A percentile compares a stretch with the other conserved stretches of the same genome.
phyloP scores from a whole-genome alignment of 495 filamentous ascomycete genomes.

The Cercophora newfieldiana region DNA sequence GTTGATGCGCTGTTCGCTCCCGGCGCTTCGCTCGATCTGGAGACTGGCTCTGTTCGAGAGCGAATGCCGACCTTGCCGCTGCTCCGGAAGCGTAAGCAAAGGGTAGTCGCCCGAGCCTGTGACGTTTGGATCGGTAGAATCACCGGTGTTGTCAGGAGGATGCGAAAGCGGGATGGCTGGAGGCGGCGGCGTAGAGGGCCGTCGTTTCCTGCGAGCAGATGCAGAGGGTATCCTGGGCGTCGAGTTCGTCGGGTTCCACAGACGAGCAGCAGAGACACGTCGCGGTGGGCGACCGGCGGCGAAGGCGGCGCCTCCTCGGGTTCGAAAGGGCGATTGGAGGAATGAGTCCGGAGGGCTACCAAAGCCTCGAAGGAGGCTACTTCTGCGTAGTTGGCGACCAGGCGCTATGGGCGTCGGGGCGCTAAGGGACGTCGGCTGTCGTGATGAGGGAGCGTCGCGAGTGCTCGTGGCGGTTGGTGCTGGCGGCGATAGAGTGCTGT shows the following conservation, averaged over 20 bases:
- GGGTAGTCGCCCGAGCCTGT: conserved; percentile 62
- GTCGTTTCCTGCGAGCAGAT: conserved; percentile 33
- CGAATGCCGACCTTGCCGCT: conserved; percentile 57
- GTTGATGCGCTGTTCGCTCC: conserved; percentile 64
- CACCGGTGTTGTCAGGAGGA: conserved; percentile 37
- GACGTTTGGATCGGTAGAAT: conserved; percentile 33
- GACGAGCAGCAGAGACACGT: conserved; percentile 47
- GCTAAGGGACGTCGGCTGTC: conserved; percentile 38
- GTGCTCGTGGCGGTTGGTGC: conserved; percentile 29
- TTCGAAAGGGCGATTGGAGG: conserved; percentile 49
- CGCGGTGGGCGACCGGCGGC: conserved; percentile 32
- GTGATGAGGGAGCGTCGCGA: conserved; percentile 35
- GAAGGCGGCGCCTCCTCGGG: conserved; percentile 32
- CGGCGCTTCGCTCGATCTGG: conserved; percentile 65
- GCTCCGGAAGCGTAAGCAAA: conserved; percentile 68
- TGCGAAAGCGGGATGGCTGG: conserved; percentile 49
- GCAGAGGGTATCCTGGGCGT: conserved; percentile 49
- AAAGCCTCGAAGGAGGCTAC: conserved; percentile 42
- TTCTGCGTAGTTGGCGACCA: conserved; percentile 26
- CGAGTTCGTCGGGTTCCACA: conserved; percentile 67
- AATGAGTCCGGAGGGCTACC: conserved; percentile 37
- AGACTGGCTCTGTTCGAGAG: conserved; percentile 58
- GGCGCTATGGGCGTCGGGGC: conserved; percentile 25
- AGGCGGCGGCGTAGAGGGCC: conserved; percentile 49
- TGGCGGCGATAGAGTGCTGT: background rate